A percentile compares a stretch with the other conserved stretches of the same genome.
Conservation (phyloP, 2,329 filamentous ascomycete species). For the Venturia carpophila region DNA sequence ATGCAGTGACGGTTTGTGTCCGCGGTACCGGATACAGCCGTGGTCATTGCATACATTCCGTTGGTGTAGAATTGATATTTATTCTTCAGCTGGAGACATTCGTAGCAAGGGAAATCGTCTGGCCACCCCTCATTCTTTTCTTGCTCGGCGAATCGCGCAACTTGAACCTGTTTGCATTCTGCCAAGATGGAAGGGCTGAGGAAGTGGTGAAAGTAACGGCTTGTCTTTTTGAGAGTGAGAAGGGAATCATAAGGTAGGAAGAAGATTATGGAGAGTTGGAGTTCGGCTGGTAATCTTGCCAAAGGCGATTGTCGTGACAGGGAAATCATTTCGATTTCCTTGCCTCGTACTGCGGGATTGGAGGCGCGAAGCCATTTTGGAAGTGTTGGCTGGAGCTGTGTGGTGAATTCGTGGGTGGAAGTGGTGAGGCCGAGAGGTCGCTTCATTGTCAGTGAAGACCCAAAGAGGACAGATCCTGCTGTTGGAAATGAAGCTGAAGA, state of each 20-base stretch:
- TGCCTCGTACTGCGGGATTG: background rate
- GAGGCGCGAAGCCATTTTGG: slow-evolving; percentile 3
- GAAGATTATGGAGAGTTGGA: slow-evolving; percentile 12
- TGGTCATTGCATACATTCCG: background rate
- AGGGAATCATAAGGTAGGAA: background rate
- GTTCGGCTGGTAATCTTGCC: slow-evolving; percentile 1
- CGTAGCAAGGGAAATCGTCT: slow-evolving; percentile 12
- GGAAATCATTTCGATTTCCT: background rate
- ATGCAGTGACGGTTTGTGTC: background rate
- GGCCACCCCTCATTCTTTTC: background rate
- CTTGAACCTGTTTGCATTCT: background rate
- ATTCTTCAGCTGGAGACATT: background rate
- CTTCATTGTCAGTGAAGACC: background rate
- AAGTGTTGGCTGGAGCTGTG: background rate
- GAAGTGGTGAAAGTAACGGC: slow-evolving; percentile 14
- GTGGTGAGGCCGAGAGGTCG: background rate
- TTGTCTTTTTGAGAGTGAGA: slow-evolving; percentile 4
- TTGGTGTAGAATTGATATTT: background rate
- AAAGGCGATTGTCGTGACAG: background rate
- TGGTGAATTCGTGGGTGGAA: background rate
- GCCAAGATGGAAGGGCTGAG: background rate
- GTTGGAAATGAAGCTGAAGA: background rate
- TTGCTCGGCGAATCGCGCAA: background rate
- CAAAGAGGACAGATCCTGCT: background rate
- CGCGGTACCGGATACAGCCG: background rate